A percentile compares a stretch with the other conserved stretches of the same genome.
Evolutionary conservation across 208 protist genomes (phyloP).

Genomic region (Strigomonas culicis): DNA sequence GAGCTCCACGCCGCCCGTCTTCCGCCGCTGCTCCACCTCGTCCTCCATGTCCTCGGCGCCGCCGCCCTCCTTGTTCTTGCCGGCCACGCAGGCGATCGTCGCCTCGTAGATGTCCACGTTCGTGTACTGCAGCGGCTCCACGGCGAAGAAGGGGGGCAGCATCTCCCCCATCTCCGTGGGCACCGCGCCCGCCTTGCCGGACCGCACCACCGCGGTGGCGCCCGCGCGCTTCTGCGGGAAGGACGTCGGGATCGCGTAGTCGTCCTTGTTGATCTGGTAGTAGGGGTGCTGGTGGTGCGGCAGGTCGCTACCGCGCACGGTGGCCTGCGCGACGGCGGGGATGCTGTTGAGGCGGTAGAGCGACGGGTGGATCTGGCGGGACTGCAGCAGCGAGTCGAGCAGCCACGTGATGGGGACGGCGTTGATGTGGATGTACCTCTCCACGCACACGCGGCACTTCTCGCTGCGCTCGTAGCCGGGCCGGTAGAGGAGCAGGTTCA

Average conservation of each 20-base stretch:
- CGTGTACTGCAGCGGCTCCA: conserved; percentile 50
- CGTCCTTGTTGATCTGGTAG: conserved; percentile 77
- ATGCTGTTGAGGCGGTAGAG: conserved; percentile 66
- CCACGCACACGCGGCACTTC: conserved; percentile 74
- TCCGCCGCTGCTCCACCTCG: conserved; percentile 38
- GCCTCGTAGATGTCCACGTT: conserved; percentile 66
- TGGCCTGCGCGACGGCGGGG: conserved; percentile 70
- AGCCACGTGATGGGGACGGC: conserved; percentile 83
- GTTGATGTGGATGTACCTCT: conserved; percentile 41
- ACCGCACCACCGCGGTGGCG: conserved; percentile 6
- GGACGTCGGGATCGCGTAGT: conserved; percentile 76
- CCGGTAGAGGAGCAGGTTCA: conserved; percentile 80
- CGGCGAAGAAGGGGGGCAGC: conserved; percentile 69
- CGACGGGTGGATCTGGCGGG: conserved; percentile 74
- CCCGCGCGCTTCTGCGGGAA: conserved; percentile 28
- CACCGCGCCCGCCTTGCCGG: conserved; percentile 19
- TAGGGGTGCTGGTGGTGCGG: conserved; percentile 87
- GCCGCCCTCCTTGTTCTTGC: conserved; percentile 21
- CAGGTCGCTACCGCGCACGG: conserved; percentile 50
- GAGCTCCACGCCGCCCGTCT: conserved; percentile 51
- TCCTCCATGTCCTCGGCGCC: conserved; percentile 42
- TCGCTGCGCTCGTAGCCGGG: conserved; percentile 89
- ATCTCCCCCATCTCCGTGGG: conserved; percentile 16
- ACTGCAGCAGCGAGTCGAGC: conserved; percentile 87
- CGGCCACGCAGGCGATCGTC: conserved; percentile 30